phyloP scores from a whole-genome alignment of 768 basidiomycete genomes.

The Kwoniella dendrophila region DNA sequence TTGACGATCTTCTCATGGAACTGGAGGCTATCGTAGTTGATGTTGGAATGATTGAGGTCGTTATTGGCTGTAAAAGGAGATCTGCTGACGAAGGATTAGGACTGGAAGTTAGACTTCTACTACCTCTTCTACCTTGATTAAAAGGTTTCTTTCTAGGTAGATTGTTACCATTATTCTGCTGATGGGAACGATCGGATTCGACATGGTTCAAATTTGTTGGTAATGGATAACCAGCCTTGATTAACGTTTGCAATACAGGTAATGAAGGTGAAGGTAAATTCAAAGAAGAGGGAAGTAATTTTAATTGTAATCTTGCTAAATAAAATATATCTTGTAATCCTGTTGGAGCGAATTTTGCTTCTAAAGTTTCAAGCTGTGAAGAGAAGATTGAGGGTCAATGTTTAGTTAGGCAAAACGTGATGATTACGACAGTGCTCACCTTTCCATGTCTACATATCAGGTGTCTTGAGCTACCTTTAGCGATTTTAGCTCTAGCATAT shows the following conservation, averaged over 20 bases:
- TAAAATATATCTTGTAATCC: slow-evolving; percentile 38
- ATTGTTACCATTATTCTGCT: background rate
- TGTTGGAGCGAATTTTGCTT: slow-evolving; percentile 29
- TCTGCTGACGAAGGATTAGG: background rate
- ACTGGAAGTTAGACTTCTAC: slow-evolving; percentile 7
- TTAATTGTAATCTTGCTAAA: slow-evolving; percentile 25
- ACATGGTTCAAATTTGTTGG: background rate
- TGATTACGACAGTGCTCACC: slow-evolving; percentile 17
- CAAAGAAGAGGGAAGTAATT: slow-evolving; percentile 26
- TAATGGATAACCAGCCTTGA: slow-evolving; percentile 32
- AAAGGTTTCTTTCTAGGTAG: background rate
- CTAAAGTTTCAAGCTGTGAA: slow-evolving; percentile 28
- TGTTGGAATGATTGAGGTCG: background rate
- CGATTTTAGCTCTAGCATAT: slow-evolving; percentile 32
- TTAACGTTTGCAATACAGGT: slow-evolving; percentile 12
- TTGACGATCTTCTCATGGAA: no score
- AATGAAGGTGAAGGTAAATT: slow-evolving; percentile 22
- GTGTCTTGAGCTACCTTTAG: slow-evolving; percentile 27
- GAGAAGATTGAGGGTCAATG: slow-evolving; percentile 3
- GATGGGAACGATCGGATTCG: background rate
- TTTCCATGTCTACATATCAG: slow-evolving; percentile 25
- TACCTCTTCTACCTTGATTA: background rate
- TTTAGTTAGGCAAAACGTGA: background rate
- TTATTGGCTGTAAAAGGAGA: background rate
- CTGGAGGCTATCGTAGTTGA: background rate